These are phyloP conservation scores for Pseudogymnoascus sp. DNA, from an alignment of 2,329 filamentous ascomycete genomes.

Conservation along the genomic window DNA sequence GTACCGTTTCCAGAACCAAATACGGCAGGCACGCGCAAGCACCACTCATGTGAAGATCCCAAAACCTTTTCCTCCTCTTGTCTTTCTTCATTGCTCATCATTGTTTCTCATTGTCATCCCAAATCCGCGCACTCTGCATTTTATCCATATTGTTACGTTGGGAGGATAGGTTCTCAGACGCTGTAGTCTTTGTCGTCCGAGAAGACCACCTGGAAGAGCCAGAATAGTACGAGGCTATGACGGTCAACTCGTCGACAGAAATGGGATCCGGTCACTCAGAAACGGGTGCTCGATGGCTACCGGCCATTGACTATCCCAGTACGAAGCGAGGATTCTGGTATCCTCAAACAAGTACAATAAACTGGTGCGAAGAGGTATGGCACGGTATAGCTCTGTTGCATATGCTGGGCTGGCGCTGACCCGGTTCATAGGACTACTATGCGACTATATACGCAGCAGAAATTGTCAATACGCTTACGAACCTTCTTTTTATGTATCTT, in stretches of 20 bases:
- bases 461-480: slow-evolving; percentile 74
- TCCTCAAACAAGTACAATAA: slow-evolving; percentile 63
- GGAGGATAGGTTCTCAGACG: not conserved
- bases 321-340: slow-evolving; percentile 52
- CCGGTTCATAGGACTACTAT: slow-evolving; percentile 57
- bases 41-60: not conserved
- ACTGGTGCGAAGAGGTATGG: slow-evolving; percentile 72
- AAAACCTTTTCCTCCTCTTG: not conserved
- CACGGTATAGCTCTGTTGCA: slow-evolving; percentile 1
- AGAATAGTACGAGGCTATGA: not conserved
- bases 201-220: not conserved
- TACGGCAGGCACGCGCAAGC: not conserved
- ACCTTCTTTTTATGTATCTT: slow-evolving; percentile 72
- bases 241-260: not conserved
- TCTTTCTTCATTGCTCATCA: not conserved
- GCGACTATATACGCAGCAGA: slow-evolving; percentile 69
- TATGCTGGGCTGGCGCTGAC: slow-evolving; percentile 11
- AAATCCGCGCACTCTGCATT: not conserved
- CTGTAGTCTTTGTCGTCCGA: not conserved
- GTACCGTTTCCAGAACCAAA: not conserved
- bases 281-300: slow-evolving; percentile 8
- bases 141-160: not conserved
- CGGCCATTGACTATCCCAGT: slow-evolving; percentile 27
- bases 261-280: not conserved
- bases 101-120: not conserved